Base-by-base conservation (phyloP, 2,329 filamentous ascomycete genomes). In the Claviceps maximensis region DNA sequence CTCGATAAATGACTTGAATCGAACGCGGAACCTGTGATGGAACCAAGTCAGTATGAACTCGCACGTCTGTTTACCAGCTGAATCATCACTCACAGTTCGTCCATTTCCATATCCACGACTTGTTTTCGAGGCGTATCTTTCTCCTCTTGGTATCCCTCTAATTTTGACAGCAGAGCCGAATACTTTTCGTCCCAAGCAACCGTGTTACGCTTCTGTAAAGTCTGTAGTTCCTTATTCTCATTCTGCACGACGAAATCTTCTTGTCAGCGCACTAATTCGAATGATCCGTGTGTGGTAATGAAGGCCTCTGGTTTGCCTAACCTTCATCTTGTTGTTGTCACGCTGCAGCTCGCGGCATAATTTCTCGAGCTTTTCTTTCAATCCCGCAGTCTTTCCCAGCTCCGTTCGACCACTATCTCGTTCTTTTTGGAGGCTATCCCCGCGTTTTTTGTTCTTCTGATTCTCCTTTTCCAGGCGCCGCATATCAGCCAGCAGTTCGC, bases 321-420 rank as follows among this genome's bases (percentile, higher is more conserved):
- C 88, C 84, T 97, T 97, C 59, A 98, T 82, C 71, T 95, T 94
- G 71, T 97, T 97, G 69, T 98, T 98, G 65, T 98, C 93, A 62
- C 91, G 87, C 56, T 94, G 93, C 53, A 98, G 77, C 68, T 98
- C 93, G 53, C 93, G 78, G 62, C 90, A 96, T 33, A 98, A 75
- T 67, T 97, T 98, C 70, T 98, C 93, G 47, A 98, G 75, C 71
- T 97, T 97, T 67, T 97, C 90, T 68, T 95, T 96, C 65, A 97
- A 81, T 1, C 84, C 86, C 21, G 87, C 84, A 23, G 90, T 91
- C 71, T 95, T 95, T 71, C 83, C 91, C 53, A 95, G 75, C 67
- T 98, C 93, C 47, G 84, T 86, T 61, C 89, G 83, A 54, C 86
- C 86, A 59, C 87, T 83, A 66, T 98, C 93, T 68, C 95, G 94